Percentiles rank a stretch among this genome's conserved stretches.
Conservation (phyloP, 345 rosid genomes). For the Litchi chinensis region DNA sequence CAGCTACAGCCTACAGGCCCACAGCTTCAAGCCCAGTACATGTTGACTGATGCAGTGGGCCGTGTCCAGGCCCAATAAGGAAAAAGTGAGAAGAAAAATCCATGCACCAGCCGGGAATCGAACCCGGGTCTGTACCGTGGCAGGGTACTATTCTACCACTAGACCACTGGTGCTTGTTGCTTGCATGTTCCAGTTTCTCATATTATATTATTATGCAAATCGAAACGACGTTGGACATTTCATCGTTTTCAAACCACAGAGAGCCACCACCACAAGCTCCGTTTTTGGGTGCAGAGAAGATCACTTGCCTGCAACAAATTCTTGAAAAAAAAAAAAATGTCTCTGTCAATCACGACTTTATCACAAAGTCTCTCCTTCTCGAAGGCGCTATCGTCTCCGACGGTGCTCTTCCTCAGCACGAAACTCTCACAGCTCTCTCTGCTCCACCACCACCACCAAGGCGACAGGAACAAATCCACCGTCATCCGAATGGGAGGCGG, state of each 20-base stretch:
- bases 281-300: not conserved
- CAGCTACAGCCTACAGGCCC: not conserved
- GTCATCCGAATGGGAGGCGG: conserved; percentile 88
- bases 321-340: conserved; percentile 11
- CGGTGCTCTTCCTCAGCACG: conserved; percentile 34
- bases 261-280: not conserved
- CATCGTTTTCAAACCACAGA: not conserved
- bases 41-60: not conserved
- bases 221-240: not conserved
- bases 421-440: conserved; percentile 38
- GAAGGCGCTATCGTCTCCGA: conserved; percentile 31
- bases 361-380: conserved; percentile 44
- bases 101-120: conserved; percentile 61
- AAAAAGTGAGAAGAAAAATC: too few species aligned
- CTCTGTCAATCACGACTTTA: conserved; percentile 24
- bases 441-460: conserved; percentile 18
- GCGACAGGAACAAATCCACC: conserved; percentile 19
- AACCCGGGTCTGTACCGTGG: conserved; percentile 65
- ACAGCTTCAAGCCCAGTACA: not conserved
- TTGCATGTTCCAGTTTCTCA: rapidly evolving
- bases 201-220: too few species aligned
- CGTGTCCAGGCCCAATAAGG: not conserved
- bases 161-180: conserved; percentile 50
- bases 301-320: not conserved
- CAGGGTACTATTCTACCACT: conserved; percentile 68